A percentile compares a stretch with the other conserved stretches of the same genome.
Evolutionary conservation across 2,329 filamentous ascomycete genomes (phyloP).

Genomic region (Exophiala phaeomuriformis): DNA sequence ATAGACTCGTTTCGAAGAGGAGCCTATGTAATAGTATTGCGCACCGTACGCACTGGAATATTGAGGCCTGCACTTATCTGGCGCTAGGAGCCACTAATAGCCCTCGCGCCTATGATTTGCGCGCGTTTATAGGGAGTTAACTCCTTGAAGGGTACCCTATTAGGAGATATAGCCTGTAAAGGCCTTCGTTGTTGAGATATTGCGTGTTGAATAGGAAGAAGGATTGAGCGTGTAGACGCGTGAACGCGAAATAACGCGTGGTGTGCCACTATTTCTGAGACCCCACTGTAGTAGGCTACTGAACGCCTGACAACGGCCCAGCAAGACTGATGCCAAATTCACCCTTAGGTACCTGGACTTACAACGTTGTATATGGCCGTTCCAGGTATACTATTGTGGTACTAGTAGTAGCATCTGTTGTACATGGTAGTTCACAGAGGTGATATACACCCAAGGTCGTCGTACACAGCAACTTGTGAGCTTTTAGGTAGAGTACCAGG

Average conservation of each 20-base stretch:
- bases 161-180: not conserved
- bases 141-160: not conserved
- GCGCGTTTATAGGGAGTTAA: not conserved
- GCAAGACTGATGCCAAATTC: too few relatives aligned
- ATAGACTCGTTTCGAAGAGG: not conserved
- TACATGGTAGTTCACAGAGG: too few relatives aligned
- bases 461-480: too few relatives aligned
- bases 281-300: too few relatives aligned
- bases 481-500: too few relatives aligned
- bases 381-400: too few relatives aligned
- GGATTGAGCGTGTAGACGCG: not conserved
- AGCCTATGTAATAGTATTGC: not conserved
- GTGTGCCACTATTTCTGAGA: not conserved
- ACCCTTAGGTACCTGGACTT: too few relatives aligned
- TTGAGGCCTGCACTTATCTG: not conserved
- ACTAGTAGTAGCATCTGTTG: too few relatives aligned
- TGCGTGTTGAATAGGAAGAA: not conserved
- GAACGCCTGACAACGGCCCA: too few relatives aligned
- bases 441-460: too few relatives aligned
- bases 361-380: too few relatives aligned
- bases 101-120: not conserved
- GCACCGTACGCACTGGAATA: not conserved
- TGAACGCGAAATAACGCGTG: not conserved
- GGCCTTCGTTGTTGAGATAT: not conserved
- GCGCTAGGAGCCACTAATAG: not conserved